Evolutionary conservation across 192 early-diverging fungal genomes (phyloP), one percentile per base, ranked within the genome.

Genomic region (Podila verticillata): DNA sequence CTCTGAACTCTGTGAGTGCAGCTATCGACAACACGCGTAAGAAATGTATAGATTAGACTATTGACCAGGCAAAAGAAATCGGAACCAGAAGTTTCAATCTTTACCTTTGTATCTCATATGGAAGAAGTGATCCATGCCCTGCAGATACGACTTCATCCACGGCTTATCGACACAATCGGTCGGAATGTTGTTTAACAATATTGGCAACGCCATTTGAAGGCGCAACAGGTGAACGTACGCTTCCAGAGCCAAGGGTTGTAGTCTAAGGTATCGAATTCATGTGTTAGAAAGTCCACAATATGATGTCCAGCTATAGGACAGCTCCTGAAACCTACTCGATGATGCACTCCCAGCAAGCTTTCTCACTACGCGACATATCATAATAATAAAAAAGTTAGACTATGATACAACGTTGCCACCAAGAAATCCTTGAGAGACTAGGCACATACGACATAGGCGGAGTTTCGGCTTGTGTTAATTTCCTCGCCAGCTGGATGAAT

Each of bases 131-230:
- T 75, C 74, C 51, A 67, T 31, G 15, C 67, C 74, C 12, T 69
- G 51, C 26, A 75, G 36, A 57, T 75, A 75, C 13, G 29, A n/a
- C 29, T 19, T 70, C 74, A 75, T 75, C 74, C 74, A 75, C 4
- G 26, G 49, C 10, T 68, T 65, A 20, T 75, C 74, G 0, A 22
- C 19, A 35, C 44, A 65, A 10, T 49, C 63, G 5, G 67, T 49
- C 3, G 74, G 74, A 39, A 75, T 59, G 61, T 63, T 68, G 57
- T 70, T 75, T 17, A 69, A 35, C 2, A 75, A 49, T n/a, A 65
- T 49, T n/a, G 54, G 39, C 19, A 75, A 47, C 0, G 66, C 61
- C 17, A 35, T 36, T 59, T 63, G 28, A 22, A 48, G 61, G 5
- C 62, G 48, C 3, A 75, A 24, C 24, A 68, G n/a, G 7, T 70